These are phyloP conservation scores for Aureobasidium namibiae DNA, from an alignment of 2,329 filamentous ascomycete species.

Conservation along the genomic window DNA sequence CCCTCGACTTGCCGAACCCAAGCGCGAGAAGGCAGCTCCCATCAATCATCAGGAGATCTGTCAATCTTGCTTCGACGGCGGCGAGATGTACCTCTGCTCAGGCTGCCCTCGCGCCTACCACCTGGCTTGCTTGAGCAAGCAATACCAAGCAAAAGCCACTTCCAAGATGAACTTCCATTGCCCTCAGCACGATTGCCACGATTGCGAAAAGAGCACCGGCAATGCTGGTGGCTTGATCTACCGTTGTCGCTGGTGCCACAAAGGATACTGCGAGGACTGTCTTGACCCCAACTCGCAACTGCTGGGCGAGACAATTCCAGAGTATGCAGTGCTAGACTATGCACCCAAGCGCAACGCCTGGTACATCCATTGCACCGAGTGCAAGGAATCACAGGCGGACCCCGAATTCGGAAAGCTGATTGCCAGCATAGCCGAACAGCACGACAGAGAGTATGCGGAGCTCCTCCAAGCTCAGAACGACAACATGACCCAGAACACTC, in stretches of 20 bases:
- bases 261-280: slow-evolving; percentile 52
- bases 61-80: slow-evolving; percentile 44
- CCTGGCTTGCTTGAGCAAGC: slow-evolving; percentile 37
- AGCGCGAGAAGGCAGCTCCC: slow-evolving; percentile 40
- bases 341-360: slow-evolving; percentile 36
- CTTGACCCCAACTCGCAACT: slow-evolving; percentile 43
- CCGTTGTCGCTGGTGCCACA: slow-evolving; percentile 48
- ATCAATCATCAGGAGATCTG: slow-evolving; percentile 46
- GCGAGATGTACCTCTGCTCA: slow-evolving; percentile 40
- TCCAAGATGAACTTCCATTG: slow-evolving; percentile 41
- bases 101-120: slow-evolving; percentile 50
- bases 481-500: not conserved
- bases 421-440: not conserved
- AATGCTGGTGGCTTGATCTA: slow-evolving; percentile 43
- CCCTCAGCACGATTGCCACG: slow-evolving; percentile 46
- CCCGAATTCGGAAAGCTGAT: slow-evolving; percentile 8
- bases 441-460: not conserved
- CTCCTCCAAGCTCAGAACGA: not conserved
- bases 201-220: slow-evolving; percentile 44
- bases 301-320: slow-evolving; percentile 43
- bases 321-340: slow-evolving; percentile 45
- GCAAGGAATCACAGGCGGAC: slow-evolving; percentile 31
- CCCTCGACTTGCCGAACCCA: slow-evolving; percentile 41
- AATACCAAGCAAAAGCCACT: slow-evolving; percentile 35
- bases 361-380: slow-evolving; percentile 44